phyloP scores from a whole-genome alignment of 805 yeast genomes.

The Suhomyces pyralidae region DNA sequence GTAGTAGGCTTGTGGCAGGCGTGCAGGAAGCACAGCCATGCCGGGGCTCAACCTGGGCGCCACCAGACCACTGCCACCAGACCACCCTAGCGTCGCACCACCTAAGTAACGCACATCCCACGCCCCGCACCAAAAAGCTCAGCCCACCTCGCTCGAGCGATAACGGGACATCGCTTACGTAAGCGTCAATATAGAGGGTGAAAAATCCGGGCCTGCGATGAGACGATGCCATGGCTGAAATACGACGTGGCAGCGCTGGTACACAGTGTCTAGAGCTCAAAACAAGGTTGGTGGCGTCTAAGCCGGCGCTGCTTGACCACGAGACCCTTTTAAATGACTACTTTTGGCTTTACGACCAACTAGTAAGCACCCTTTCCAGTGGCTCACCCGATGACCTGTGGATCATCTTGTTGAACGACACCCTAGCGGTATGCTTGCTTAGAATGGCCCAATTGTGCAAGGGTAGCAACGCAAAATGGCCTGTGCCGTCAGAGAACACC shows the following conservation, averaged over 20 bases:
- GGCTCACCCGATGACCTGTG: conserved; percentile 9
- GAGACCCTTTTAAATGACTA: neutral
- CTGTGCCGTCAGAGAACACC: conserved; percentile 17
- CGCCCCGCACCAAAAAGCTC: neutral
- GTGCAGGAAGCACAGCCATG: neutral
- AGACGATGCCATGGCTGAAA: conserved; percentile 1
- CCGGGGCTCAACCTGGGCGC: neutral
- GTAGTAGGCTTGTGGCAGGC: neutral
- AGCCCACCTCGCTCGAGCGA: neutral
- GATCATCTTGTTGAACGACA: conserved; percentile 37
- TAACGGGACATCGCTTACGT: neutral
- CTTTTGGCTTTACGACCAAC: neutral
- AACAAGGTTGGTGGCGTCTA: conserved; percentile 1
- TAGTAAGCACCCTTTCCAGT: neutral
- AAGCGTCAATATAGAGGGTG: neutral
- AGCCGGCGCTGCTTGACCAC: neutral
- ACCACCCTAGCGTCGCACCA: neutral
- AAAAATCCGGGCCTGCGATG: neutral
- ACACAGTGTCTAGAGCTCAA: neutral
- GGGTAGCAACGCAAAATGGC: conserved; percentile 7
- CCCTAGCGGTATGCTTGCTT: conserved; percentile 62
- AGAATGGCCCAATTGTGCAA: conserved; percentile 45
- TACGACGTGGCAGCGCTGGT: neutral
- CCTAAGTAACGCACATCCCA: neutral
- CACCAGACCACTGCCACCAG: neutral